Evolutionary conservation across 441 rosid genomes (phyloP), one percentile per base, ranked within the genome.

Genomic region (Pelargonium australe): DNA sequence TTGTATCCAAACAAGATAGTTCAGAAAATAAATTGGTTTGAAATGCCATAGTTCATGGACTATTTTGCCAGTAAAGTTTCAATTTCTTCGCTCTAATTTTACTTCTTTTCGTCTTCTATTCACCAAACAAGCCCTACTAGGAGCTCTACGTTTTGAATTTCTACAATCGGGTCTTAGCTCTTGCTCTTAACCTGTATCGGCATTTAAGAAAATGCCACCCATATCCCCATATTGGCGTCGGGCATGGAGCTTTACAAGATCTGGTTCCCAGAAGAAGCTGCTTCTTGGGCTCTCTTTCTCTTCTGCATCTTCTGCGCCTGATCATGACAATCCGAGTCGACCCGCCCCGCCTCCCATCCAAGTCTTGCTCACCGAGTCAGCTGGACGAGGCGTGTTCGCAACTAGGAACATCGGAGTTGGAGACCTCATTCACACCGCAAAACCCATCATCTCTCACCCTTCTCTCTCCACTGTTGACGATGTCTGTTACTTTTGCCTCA

Each of bases 301-400:
- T 70, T 44, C 82, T 58, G 1, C 69, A 3, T 49, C 55, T 49
- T 49, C 58, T 51, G 58, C 17, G 58, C 17, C 77, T 8, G 74
- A 63, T 57, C 28, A 57, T 53, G 81, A 63, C 34, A 49, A 34
- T 7, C 83, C 71, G 5, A 45, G 49, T 44, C 79, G 67, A 37
- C 71, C 71, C n/a, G 75, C 65, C 2, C 92, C 89, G 63, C 96
- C 95, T 63, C 93, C 95, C 20, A 87, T 92, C 16, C 83, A 80
- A n/a, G 93, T 90, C 31, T 80, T 76, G 41, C 74, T 92, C 68
- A 92, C 95, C 1, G 87, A 74, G 78, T 80, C 89, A 63, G 93
- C 91, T 0, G 95, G 95, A 64, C 86, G 98, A 0, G 98, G 90
- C 73, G 93, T 92, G 64, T 92, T 88, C 78, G 85, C 96, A 7